phyloP scores from a whole-genome alignment of 345 rosid genomes.

The Excoecaria cochinchinensis region DNA sequence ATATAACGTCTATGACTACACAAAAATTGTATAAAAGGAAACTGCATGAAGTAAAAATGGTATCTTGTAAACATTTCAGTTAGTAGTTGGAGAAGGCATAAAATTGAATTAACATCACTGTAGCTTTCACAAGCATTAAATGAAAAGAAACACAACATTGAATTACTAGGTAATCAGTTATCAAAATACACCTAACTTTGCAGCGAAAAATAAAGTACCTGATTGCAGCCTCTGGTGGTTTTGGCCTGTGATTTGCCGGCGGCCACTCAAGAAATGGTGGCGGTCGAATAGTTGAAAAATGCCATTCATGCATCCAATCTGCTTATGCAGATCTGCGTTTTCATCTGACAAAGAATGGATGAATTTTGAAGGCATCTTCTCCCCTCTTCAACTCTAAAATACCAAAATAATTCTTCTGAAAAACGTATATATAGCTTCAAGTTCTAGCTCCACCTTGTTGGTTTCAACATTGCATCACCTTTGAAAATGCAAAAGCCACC shows the following conservation, averaged over 20 bases:
- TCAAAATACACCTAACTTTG: neutral
- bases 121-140: neutral
- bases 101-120: neutral
- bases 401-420: neutral
- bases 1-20: neutral
- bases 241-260: constrained; percentile 41
- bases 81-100: neutral
- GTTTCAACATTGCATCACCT: neutral
- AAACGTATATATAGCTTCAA: neutral
- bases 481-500: neutral
- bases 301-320: constrained; percentile 88
- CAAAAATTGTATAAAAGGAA: neutral
- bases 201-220: constrained; percentile 37
- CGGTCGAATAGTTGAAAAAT: constrained; percentile 77
- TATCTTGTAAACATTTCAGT: neutral
- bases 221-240: constrained; percentile 48
- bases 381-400: constrained; percentile 8
- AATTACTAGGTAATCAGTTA: neutral
- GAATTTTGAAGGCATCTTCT: constrained; percentile 66
- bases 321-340: constrained; percentile 66
- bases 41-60: neutral
- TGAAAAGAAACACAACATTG: neutral
- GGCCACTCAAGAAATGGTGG: constrained; percentile 48
- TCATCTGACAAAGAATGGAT: constrained; percentile 64
- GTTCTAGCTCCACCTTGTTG: neutral